These are phyloP conservation scores for Botryotinia convoluta DNA, from an alignment of 2,329 filamentous ascomycete species.

Conservation along the genomic window DNA sequence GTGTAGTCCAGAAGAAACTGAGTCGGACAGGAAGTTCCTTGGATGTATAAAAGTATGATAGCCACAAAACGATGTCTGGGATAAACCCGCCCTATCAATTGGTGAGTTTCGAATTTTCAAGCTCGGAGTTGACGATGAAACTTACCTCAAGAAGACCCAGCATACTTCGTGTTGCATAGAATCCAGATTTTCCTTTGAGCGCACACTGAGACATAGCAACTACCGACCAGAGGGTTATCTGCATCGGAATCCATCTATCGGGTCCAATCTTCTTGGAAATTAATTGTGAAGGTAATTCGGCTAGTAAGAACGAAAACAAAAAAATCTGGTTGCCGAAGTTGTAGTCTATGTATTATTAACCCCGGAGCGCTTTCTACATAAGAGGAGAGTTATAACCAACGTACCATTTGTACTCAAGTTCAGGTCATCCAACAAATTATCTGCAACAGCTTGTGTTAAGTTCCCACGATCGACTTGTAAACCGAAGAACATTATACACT, in stretches of 20 bases:
- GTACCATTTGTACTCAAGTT: constrained; percentile 44
- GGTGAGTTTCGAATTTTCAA: background rate
- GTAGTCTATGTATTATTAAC: constrained; percentile 24
- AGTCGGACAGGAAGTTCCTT: constrained; percentile 66
- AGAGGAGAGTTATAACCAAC: background rate
- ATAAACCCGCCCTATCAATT: constrained; percentile 55
- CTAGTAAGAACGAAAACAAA: constrained; percentile 43
- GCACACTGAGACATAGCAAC: constrained; percentile 47
- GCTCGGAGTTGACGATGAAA: constrained; percentile 35
- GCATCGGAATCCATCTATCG: constrained; percentile 51
- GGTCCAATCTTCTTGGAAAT: constrained; percentile 49
- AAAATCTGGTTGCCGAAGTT: constrained; percentile 41
- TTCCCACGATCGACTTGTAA: constrained; percentile 61
- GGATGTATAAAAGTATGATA: constrained; percentile 74
- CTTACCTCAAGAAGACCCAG: constrained; percentile 34
- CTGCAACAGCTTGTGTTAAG: constrained; percentile 55
- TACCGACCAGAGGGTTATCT: constrained; percentile 51
- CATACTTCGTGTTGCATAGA: constrained; percentile 44
- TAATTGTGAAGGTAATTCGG: constrained; percentile 50
- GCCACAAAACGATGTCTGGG: constrained; percentile 62
- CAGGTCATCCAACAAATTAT: constrained; percentile 57
- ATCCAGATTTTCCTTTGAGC: constrained; percentile 44
- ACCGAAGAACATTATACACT: constrained; percentile 60
- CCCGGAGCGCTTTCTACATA: too few species aligned
- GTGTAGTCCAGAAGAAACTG: constrained; percentile 68